These are phyloP conservation scores for Raffaelea albimanens DNA, from an alignment of 2,329 filamentous ascomycete species.

Conservation along the genomic window DNA sequence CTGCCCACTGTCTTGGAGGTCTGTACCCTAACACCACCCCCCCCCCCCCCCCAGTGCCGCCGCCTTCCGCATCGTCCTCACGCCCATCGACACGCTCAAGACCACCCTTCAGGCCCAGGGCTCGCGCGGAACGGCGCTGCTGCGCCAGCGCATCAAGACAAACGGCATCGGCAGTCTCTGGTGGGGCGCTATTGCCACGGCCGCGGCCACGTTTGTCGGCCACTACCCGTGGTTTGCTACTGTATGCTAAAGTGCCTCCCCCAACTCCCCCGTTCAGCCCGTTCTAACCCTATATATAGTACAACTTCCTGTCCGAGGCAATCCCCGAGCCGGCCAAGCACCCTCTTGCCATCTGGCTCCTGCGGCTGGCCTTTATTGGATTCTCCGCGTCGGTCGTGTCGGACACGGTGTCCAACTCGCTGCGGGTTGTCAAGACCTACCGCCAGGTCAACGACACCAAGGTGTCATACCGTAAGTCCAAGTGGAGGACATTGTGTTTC, in stretches of 20 bases:
- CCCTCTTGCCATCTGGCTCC: conserved; percentile 29
- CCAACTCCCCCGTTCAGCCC: conserved; percentile 6
- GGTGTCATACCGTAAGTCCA: conserved; percentile 31
- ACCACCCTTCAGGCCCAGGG: conserved; percentile 40
- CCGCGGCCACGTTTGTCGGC: conserved; percentile 37
- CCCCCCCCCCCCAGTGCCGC: conserved; percentile 26
- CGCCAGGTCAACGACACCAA: conserved; percentile 38
- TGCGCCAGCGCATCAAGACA: conserved; percentile 33
- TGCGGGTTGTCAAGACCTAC: conserved; percentile 39
- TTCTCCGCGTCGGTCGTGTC: conserved; percentile 36
- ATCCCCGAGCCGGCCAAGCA: conserved; percentile 31
- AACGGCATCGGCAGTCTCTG: conserved; percentile 35
- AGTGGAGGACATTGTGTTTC: no score
- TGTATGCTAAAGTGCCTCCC: conserved; percentile 14
- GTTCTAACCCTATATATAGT: conserved; percentile 19
- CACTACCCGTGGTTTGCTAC: conserved; percentile 42
- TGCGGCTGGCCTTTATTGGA: conserved; percentile 32
- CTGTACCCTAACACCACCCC: neutral
- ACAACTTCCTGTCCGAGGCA: conserved; percentile 30
- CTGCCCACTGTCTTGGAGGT: neutral
- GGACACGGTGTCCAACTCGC: conserved; percentile 35
- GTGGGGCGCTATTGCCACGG: conserved; percentile 40
- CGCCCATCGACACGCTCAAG: conserved; percentile 39
- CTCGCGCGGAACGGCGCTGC: conserved; percentile 28
- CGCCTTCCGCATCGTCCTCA: conserved; percentile 35